Conservation (phyloP, 2,329 filamentous ascomycete genomes). For the Xylaria sp. region DNA sequence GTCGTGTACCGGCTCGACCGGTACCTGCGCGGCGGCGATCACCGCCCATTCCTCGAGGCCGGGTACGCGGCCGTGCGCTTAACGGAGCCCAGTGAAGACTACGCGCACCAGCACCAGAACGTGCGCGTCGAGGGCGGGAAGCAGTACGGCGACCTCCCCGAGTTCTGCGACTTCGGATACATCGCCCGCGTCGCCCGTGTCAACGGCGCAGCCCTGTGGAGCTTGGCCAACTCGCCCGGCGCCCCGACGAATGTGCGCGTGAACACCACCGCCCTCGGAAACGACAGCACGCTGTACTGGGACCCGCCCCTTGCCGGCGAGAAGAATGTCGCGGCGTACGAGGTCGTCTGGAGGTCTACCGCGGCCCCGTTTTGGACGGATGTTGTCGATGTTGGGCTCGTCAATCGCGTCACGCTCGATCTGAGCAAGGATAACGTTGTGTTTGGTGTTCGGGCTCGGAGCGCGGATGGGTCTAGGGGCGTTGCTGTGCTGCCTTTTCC, state of each 20-base stretch:
- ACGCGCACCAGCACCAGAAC: constrained; percentile 63
- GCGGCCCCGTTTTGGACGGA: constrained; percentile 57
- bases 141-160: constrained; percentile 60
- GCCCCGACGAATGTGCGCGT: constrained; percentile 55
- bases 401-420: constrained; percentile 50
- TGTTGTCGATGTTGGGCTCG: constrained; percentile 54
- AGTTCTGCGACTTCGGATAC: constrained; percentile 63
- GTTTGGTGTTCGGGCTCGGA: constrained; percentile 57
- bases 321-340: constrained; percentile 52
- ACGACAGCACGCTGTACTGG: constrained; percentile 58
- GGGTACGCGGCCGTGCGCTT: constrained; percentile 61
- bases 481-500: constrained; percentile 42
- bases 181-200: constrained; percentile 59
- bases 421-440: constrained; percentile 64
- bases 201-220: constrained; percentile 61
- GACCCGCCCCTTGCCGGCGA: constrained; percentile 43
- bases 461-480: constrained; percentile 35
- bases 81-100: constrained; percentile 64
- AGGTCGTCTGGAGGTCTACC: constrained; percentile 61
- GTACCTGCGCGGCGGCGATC: constrained; percentile 62
- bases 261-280: constrained; percentile 52
- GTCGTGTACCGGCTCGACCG: constrained; percentile 62
- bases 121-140: constrained; percentile 51
- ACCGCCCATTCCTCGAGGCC: constrained; percentile 59
- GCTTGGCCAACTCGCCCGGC: constrained; percentile 57